phyloP scores from a whole-genome alignment of 1,284 basidiomycete genomes.

The Apiotrichum siamense region DNA sequence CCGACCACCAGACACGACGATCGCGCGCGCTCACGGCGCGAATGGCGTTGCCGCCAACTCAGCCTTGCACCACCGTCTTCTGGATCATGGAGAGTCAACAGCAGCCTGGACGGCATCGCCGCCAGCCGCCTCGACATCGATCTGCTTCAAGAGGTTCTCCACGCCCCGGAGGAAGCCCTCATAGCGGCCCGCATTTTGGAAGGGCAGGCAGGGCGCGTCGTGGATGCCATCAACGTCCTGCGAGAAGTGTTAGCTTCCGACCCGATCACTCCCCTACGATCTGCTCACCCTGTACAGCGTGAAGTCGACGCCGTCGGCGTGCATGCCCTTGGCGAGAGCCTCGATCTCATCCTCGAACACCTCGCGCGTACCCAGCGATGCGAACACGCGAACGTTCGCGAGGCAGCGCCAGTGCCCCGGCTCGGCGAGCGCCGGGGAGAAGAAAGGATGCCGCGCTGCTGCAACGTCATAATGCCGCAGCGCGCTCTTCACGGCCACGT shows the following conservation, averaged over 20 bases:
- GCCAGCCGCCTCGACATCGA: not conserved
- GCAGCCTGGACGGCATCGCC: not conserved
- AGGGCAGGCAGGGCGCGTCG: not conserved
- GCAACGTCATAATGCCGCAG: conserved; percentile 15
- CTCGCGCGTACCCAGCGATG: conserved; percentile 39
- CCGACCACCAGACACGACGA: too few species aligned
- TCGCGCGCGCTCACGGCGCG: too few species aligned
- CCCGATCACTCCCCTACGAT: not conserved
- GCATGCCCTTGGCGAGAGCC: conserved; percentile 27
- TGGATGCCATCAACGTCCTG: not conserved
- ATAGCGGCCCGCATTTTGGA: not conserved
- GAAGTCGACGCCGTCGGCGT: conserved; percentile 28
- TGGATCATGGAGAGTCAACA: too few species aligned
- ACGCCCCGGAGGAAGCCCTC: not conserved
- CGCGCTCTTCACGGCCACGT: conserved; percentile 9
- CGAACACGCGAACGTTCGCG: conserved; percentile 19
- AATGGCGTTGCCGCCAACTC: too few species aligned
- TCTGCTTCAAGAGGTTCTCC: not conserved
- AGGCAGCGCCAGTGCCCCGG: conserved; percentile 9
- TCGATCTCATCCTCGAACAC: conserved; percentile 31
- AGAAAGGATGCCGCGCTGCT: conserved; percentile 9
- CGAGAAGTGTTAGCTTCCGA: not conserved
- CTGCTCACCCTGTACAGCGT: conserved; percentile 3
- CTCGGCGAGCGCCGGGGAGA: conserved; percentile 21
- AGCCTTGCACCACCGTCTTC: too few species aligned